A percentile compares a stretch with the other conserved stretches of the same genome.
These are phyloP conservation scores for Colletotrichum tanaceti DNA, from an alignment of 2,329 filamentous ascomycete genomes.

Conservation along the genomic window DNA sequence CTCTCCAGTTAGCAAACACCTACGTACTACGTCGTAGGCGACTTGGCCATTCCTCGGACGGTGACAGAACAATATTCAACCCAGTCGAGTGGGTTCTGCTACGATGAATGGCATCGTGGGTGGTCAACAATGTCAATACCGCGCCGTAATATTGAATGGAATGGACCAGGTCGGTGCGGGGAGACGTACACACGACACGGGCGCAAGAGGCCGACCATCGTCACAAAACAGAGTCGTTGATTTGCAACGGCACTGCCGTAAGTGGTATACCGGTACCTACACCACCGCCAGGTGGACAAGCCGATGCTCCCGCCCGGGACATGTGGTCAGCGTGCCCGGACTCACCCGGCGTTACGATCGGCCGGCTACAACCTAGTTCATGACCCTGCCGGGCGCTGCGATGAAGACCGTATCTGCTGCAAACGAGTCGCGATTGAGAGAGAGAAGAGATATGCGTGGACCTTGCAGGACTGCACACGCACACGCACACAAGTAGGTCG, in stretches of 20 bases:
- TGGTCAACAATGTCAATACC: slow-evolving; percentile 32
- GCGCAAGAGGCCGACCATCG: not conserved
- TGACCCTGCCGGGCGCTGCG: slow-evolving; percentile 20
- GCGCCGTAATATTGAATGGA: slow-evolving; percentile 21
- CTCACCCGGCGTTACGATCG: slow-evolving; percentile 30
- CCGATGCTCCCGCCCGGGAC: not conserved
- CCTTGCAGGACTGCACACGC: slow-evolving; percentile 3
- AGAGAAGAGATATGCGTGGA: not conserved
- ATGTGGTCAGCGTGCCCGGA: slow-evolving; percentile 22
- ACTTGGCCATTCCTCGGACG: slow-evolving; percentile 21
- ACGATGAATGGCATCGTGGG: slow-evolving; percentile 26
- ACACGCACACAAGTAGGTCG: not conserved
- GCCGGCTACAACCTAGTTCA: slow-evolving; percentile 30
- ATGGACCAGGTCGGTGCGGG: slow-evolving; percentile 19
- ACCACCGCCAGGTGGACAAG: not conserved
- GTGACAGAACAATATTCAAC: slow-evolving; percentile 35
- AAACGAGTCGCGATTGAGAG: slow-evolving; percentile 23
- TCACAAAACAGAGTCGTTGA: too few relatives aligned
- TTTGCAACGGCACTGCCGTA: not conserved
- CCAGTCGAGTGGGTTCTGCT: slow-evolving; percentile 25
- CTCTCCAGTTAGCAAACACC: slow-evolving; percentile 28
- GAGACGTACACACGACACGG: not conserved
- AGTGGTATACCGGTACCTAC: not conserved
- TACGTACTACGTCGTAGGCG: slow-evolving; percentile 24
- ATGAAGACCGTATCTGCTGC: slow-evolving; percentile 24